Percentiles rank a stretch among this genome's conserved stretches.
These are phyloP conservation scores for Scheffersomyces cryptocercus DNA, from an alignment of 1,139 yeast species.

Conservation along the genomic window DNA sequence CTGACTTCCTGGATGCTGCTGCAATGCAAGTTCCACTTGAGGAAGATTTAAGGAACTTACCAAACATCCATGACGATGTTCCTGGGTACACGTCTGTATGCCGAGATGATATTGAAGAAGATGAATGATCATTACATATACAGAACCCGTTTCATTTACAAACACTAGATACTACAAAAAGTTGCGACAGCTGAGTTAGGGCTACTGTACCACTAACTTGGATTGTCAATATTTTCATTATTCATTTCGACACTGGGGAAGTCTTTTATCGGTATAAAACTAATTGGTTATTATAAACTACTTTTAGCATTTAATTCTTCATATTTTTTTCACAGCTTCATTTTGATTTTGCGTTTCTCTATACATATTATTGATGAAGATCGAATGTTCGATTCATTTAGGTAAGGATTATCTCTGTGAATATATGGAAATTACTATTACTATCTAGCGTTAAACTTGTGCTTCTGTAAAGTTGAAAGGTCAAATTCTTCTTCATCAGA, in stretches of 20 bases:
- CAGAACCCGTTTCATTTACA: neutral
- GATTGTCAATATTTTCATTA: neutral
- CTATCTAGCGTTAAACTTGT: constrained; percentile 8
- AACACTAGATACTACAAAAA: neutral
- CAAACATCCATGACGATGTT: constrained; percentile 16
- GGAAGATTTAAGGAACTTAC: constrained; percentile 9
- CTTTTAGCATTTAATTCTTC: neutral
- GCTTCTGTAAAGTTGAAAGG: constrained; percentile 4
- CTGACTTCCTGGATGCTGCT: constrained; percentile 56
- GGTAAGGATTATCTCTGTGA: neutral
- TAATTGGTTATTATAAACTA: neutral
- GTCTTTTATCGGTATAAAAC: neutral
- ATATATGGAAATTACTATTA: constrained; percentile 12
- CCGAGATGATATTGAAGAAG: constrained; percentile 15
- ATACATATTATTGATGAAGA: too few relatives aligned
- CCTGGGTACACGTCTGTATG: constrained; percentile 30
- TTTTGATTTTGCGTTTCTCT: too few relatives aligned
- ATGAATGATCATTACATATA: neutral
- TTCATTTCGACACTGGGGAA: neutral
- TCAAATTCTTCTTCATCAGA: constrained; percentile 10
- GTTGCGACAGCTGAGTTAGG: neutral
- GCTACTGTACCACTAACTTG: constrained; percentile 2
- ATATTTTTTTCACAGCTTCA: neutral
- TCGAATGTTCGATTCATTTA: too few relatives aligned
- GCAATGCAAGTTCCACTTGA: constrained; percentile 2